Conservation (phyloP, 495 filamentous ascomycete genomes). For the Terfezia claveryi region DNA sequence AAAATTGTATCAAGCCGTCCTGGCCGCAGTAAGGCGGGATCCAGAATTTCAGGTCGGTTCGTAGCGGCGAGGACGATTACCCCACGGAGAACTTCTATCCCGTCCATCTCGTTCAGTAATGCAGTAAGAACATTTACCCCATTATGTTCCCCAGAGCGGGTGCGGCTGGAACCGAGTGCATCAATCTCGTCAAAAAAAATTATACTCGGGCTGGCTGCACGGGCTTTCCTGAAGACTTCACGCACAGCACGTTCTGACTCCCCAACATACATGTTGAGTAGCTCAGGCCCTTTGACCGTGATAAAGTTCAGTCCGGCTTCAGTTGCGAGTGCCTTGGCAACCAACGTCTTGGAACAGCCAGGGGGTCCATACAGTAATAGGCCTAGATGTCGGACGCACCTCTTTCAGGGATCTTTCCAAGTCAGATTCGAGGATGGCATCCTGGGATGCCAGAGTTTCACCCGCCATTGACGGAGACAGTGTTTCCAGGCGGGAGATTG, state of each 20-base stretch:
- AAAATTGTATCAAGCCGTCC: slow-evolving; percentile 77
- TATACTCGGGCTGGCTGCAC: slow-evolving; percentile 70
- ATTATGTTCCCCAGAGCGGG: slow-evolving; percentile 26
- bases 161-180: slow-evolving; percentile 50
- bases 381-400: slow-evolving; percentile 56
- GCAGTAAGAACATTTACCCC: slow-evolving; percentile 75
- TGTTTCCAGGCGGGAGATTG: slow-evolving; percentile 5
- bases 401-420: slow-evolving; percentile 32
- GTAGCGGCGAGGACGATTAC: slow-evolving; percentile 88
- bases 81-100: slow-evolving; percentile 62
- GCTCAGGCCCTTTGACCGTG: slow-evolving; percentile 86
- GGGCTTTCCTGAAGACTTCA: slow-evolving; percentile 70
- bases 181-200: slow-evolving; percentile 99
- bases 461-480: neutral
- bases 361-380: slow-evolving; percentile 85
- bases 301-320: slow-evolving; percentile 86
- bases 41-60: slow-evolving; percentile 71
- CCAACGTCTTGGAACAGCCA: slow-evolving; percentile 89
- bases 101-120: slow-evolving; percentile 88
- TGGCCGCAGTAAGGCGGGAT: slow-evolving; percentile 68
- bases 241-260: slow-evolving; percentile 80
- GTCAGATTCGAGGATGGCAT: slow-evolving; percentile 20
- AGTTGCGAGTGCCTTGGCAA: slow-evolving; percentile 77
- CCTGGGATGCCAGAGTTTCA: neutral
- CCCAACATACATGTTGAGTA: slow-evolving; percentile 93